A percentile compares a stretch with the other conserved stretches of the same genome.
Conservation (phyloP, 2,329 filamentous ascomycete species). For the Graphilbum ipis-grandicollis region DNA sequence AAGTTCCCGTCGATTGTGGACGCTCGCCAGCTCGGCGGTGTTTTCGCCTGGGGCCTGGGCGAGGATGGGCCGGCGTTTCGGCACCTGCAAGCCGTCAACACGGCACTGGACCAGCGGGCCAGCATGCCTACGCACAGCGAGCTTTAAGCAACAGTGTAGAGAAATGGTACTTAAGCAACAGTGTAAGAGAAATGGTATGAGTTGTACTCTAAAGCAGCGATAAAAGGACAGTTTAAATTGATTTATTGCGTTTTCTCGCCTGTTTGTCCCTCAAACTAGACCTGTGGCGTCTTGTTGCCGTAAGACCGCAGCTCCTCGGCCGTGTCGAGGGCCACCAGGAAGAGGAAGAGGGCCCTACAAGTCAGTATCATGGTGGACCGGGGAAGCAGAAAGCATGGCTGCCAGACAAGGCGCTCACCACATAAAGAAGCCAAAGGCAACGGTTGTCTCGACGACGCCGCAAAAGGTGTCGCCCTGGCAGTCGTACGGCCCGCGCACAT, state of each 20-base stretch:
- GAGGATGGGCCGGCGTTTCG: conserved; percentile 38
- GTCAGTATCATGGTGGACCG: background rate
- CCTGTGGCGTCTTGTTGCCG: conserved; percentile 8
- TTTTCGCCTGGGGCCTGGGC: conserved; percentile 60
- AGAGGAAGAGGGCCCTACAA: conserved; percentile 28
- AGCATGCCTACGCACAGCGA: no score
- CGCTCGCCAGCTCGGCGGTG: conserved; percentile 41
- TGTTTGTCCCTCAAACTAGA: background rate
- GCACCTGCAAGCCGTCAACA: conserved; percentile 14
- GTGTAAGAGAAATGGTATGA: no score
- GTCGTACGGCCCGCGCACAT: conserved; percentile 35
- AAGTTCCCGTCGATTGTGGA: conserved; percentile 47
- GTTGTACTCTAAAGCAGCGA: no score
- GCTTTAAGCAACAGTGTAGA: no score
- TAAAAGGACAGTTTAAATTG: no score
- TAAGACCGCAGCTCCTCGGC: conserved; percentile 24
- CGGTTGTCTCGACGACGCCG: conserved; percentile 41
- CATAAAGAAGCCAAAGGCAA: conserved; percentile 49
- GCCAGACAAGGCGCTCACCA: conserved; percentile 20
- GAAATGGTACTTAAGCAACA: no score
- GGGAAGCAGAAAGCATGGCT: background rate
- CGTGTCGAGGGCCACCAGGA: conserved; percentile 27
- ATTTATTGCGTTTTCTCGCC: background rate
- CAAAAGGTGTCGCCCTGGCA: conserved; percentile 38
- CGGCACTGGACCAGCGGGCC: background rate